Percentiles rank a stretch among this genome's conserved stretches.
Evolutionary conservation across 768 basidiomycete genomes (phyloP).

Genomic region (Boletus eberwhitei): DNA sequence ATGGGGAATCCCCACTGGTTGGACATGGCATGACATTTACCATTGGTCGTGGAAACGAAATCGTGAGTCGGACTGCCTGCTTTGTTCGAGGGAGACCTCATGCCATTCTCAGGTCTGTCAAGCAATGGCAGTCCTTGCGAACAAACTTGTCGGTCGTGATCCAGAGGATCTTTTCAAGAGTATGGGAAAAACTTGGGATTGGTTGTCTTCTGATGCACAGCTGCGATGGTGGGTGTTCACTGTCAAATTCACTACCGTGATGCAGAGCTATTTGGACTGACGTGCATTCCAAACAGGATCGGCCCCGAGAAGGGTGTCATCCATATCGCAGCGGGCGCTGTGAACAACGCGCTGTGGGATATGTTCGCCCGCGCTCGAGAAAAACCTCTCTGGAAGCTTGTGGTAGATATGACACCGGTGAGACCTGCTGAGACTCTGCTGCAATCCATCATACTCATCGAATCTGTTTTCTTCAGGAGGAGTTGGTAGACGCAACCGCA

Average conservation of each 20-base stretch:
- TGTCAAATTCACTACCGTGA: neutral
- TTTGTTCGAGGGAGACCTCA: neutral
- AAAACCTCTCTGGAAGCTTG: slow-evolving; percentile 92
- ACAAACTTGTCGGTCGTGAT: slow-evolving; percentile 78
- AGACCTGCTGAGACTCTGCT: slow-evolving; percentile 5
- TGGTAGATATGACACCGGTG: slow-evolving; percentile 86
- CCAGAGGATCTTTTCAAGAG: slow-evolving; percentile 78
- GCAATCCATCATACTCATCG: neutral
- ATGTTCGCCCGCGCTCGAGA: slow-evolving; percentile 76
- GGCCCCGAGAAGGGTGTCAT: slow-evolving; percentile 97
- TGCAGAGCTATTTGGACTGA: neutral
- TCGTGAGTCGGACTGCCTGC: slow-evolving; percentile 43
- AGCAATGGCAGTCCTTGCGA: slow-evolving; percentile 76
- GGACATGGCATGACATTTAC: slow-evolving; percentile 97
- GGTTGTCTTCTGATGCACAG: slow-evolving; percentile 84
- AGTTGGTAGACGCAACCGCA: slow-evolving; percentile 69
- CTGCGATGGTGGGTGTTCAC: slow-evolving; percentile 64
- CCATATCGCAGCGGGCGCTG: slow-evolving; percentile 82
- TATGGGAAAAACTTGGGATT: slow-evolving; percentile 92
- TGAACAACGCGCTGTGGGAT: slow-evolving; percentile 94
- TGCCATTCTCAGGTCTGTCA: slow-evolving; percentile 58
- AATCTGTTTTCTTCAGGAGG: slow-evolving; percentile 51
- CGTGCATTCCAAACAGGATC: slow-evolving; percentile 49
- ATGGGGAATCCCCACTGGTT: slow-evolving; percentile 59
- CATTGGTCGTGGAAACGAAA: slow-evolving; percentile 92